Evolutionary conservation across 202 grass and related monocot species (phyloP).

Genomic region (Digitaria exilis): DNA sequence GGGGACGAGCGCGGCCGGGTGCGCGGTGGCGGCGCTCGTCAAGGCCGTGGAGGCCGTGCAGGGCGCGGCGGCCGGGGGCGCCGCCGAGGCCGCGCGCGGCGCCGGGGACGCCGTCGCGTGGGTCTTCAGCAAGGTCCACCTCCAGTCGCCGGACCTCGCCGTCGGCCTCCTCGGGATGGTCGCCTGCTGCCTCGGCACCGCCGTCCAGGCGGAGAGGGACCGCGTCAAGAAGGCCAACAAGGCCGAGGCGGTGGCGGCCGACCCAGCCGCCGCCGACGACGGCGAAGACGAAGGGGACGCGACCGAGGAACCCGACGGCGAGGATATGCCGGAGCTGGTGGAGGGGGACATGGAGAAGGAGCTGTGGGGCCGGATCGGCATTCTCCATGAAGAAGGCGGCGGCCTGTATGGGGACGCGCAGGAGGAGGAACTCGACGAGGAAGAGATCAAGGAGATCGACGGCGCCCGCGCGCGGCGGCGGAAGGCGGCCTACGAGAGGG

Average conservation of each 20-base stretch:
- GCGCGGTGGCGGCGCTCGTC: slow-evolving; percentile 54
- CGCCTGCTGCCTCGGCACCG: slow-evolving; percentile 47
- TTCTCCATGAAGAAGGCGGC: slow-evolving; percentile 31
- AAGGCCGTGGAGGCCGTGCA: slow-evolving; percentile 47
- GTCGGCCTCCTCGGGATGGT: slow-evolving; percentile 59
- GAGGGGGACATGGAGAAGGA: slow-evolving; percentile 46
- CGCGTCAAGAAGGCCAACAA: slow-evolving; percentile 25
- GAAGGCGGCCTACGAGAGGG: slow-evolving; percentile 61
- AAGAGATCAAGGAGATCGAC: slow-evolving; percentile 38
- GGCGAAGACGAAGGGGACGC: background rate
- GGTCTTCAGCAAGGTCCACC: slow-evolving; percentile 63
- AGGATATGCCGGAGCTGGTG: slow-evolving; percentile 31
- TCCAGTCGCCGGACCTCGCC: slow-evolving; percentile 65
- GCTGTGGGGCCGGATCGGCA: slow-evolving; percentile 62
- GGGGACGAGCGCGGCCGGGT: slow-evolving; percentile 39
- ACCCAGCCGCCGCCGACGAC: background rate
- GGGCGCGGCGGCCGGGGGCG: slow-evolving; percentile 41
- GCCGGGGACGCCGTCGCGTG: slow-evolving; percentile 62
- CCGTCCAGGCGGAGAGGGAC: slow-evolving; percentile 50
- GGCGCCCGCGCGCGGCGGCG: slow-evolving; percentile 25
- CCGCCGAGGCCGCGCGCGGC: slow-evolving; percentile 38
- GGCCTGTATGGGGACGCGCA: slow-evolving; percentile 19
- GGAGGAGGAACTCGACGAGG: background rate
- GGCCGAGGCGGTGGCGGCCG: background rate
- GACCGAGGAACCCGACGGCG: background rate